These are phyloP conservation scores for Globisporangium heterothallicum DNA, from an alignment of 352 stramenopile species.

Conservation along the genomic window DNA sequence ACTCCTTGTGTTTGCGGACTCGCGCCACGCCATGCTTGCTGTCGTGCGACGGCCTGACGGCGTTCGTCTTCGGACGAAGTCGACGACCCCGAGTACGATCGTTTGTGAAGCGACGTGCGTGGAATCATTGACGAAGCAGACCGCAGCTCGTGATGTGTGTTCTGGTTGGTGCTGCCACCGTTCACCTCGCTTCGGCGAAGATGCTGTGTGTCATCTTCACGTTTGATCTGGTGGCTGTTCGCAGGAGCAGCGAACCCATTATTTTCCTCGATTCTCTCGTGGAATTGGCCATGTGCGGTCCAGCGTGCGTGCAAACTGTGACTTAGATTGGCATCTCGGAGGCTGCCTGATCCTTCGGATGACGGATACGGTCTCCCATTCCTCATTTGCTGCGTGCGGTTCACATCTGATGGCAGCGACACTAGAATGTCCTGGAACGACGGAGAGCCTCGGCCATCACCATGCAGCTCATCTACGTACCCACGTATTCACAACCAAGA, in stretches of 20 bases:
- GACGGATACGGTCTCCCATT: not conserved
- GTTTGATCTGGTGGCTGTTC: not conserved
- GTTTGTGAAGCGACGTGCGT: not conserved
- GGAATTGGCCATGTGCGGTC: not conserved
- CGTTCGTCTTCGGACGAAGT: conserved; percentile 1
- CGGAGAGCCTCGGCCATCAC: conserved; percentile 1
- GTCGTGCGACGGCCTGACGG: not conserved
- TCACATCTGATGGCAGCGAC: conserved; percentile 1
- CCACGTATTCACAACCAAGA: not conserved
- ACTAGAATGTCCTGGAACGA: conserved; percentile 14
- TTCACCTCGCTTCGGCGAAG: not conserved
- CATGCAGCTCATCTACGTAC: not conserved
- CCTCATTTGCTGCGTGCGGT: not conserved
- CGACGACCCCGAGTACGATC: not conserved
- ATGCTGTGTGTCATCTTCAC: not conserved
- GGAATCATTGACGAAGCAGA: not conserved
- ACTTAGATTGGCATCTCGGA: not conserved
- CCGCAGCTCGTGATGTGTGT: not conserved
- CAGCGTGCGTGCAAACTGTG: not conserved
- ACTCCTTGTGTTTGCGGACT: too few relatives aligned
- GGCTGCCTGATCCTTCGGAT: too few relatives aligned
- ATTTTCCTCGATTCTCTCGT: not conserved
- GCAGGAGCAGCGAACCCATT: not conserved
- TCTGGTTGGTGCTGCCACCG: not conserved
- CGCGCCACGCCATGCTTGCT: too few relatives aligned